Base-by-base conservation (phyloP, 345 rosid genomes). In the Gossypium stocksii region DNA sequence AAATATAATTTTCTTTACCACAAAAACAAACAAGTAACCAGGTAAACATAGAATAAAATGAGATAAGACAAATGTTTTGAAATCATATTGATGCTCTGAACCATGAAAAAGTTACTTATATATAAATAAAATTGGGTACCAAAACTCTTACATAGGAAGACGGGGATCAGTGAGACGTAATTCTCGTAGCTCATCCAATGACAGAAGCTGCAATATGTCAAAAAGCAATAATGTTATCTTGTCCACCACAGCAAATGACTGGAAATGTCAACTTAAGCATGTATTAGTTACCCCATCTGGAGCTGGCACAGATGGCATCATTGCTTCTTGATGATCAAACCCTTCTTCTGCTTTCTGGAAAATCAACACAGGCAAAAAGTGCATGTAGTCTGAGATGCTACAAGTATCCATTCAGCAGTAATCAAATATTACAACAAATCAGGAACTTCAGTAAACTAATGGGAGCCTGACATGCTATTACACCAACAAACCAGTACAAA, bases 131-230 rank as follows among this genome's bases (percentile, higher is more conserved):
- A 25, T 9, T 53, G 41, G 34, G 14, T 70, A 34, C 22, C 29
- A 29, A 51, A 16, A 46, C 25, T 57, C 83, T 71, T 80, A 94
- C 99, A 90, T 90, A 62, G 99, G 97, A 72, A 95, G 87, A 63
- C 82, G 85, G 77, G 97, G 98, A 82, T 95, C 98, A 77, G 88
- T 90, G 66, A 90, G 84, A 74, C 94, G 97, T 74, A 81, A 88
- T 58, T 91, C 94, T 4, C 92, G 94, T 73, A 91, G 76, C 79
- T 90, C 92, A 81, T 95, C 99, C 84, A 93, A 56, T 49, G 97
- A 86, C 54, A 87, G 81, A 82, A 95, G 98, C 99, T 95, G 91
- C 83, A 85, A 82, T 20, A 75, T 71, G 78, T 57, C 43, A 78
- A 66, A 62, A 67, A 64, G 75, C 59, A 80, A 74, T 12, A 65